Conservation (phyloP, 2,329 filamentous ascomycete species). For the Xylariaceae sp. region DNA sequence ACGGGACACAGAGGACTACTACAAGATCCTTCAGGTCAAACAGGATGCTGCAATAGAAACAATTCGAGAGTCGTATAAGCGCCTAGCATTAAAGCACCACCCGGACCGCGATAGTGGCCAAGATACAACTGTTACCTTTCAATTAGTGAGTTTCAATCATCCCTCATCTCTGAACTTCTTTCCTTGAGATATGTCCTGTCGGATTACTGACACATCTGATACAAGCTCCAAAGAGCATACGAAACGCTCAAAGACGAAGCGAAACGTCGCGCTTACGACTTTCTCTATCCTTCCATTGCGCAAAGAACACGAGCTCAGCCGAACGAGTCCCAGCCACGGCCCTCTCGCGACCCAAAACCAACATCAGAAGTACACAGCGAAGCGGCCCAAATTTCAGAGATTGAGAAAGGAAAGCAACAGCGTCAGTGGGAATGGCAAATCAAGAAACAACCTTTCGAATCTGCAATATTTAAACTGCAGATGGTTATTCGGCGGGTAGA, state of each 20-base stretch:
- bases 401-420: not conserved
- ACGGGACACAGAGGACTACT: conserved; percentile 8
- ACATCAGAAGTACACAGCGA: not conserved
- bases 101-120: conserved; percentile 4
- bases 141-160: not conserved
- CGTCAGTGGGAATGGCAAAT: not conserved
- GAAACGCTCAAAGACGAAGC: conserved; percentile 7
- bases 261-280: conserved; percentile 9
- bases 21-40: conserved; percentile 9
- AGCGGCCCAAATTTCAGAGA: not conserved
- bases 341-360: not conserved
- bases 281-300: conserved; percentile 4
- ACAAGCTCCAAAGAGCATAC: conserved; percentile 5
- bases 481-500: not conserved
- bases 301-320: not conserved
- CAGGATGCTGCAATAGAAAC: conserved; percentile 1
- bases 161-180: not conserved
- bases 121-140: conserved; percentile 1
- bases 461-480: not conserved
- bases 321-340: not conserved
- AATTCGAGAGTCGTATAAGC: conserved; percentile 2
- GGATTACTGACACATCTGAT: not conserved
- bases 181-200: not conserved
- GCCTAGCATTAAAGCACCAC: conserved; percentile 4
- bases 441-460: not conserved